Evolutionary conservation across 1,139 yeast species (phyloP), one percentile per base, ranked within the genome.

Genomic region (Magnusiomyces tetraspermus): DNA sequence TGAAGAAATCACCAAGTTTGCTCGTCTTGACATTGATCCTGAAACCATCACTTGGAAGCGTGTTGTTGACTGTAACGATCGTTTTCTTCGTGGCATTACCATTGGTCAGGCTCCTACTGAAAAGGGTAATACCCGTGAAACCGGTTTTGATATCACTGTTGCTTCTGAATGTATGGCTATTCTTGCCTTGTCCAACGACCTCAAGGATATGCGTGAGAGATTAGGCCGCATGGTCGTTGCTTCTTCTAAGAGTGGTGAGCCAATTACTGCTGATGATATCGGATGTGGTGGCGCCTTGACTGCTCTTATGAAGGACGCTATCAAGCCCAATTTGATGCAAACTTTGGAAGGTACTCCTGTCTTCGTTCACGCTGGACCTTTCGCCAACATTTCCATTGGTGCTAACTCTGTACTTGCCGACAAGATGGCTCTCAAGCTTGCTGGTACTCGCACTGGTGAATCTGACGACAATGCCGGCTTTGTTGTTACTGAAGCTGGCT

Each of bases 81-180:
- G 98, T 70, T 85, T 86, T 69, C 75, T 92, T 60, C 82, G 98
- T 72, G 95, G 90, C 48, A 80, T 92, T 66, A 88, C 96, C 50
- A 78, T 92, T 59, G 97, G 97, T 60, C 82, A 87, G 71, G 96
- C 95, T 4, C 87, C 96, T 62, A 88, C 96, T 56, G 98, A 92
- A 71, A 87, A 86, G 75, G 97, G 97, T 46, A 78, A 80, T 68
- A 80, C 85, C 51, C 82, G 98, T 71, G 76, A 82, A 61, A 87
- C 97, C 40, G 98, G 97, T 1, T 90, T 92, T 67, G 98, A 92
- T 69, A 92, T 92, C 65, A 83, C 97, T 40, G 98, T 92, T 57
- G 98, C 98, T 36, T 83, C 94, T 54, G 98, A 92, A 74, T 85
- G 95, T 71, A 92, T 92, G 98, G 97, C 98, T 42, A 88, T 92